Conservation (phyloP, 495 filamentous ascomycete species). For the Xylaria castorea region DNA sequence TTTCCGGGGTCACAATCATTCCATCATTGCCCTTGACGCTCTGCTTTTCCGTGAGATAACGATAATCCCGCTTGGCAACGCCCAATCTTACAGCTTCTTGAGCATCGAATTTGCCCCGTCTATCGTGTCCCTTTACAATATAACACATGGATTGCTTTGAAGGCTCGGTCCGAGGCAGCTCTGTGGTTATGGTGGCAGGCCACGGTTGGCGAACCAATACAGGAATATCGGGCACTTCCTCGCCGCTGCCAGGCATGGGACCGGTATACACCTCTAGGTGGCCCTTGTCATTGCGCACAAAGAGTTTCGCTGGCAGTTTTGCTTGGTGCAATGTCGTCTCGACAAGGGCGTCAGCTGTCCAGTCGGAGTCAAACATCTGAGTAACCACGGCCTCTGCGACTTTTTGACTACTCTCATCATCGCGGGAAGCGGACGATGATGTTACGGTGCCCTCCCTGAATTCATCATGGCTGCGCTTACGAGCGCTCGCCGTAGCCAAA, state of each 20-base stretch:
- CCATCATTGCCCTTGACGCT: slow-evolving; percentile 62
- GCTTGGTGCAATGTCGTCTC: slow-evolving; percentile 71
- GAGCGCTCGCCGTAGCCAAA: slow-evolving; percentile 39
- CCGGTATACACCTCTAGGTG: slow-evolving; percentile 72
- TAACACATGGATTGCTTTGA: slow-evolving; percentile 78
- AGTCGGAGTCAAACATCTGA: slow-evolving; percentile 83
- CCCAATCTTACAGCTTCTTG: slow-evolving; percentile 66
- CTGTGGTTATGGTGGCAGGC: slow-evolving; percentile 72
- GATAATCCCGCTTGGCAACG: slow-evolving; percentile 62
- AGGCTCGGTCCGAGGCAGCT: slow-evolving; percentile 69
- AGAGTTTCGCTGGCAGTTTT: slow-evolving; percentile 70
- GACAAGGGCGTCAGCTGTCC: slow-evolving; percentile 71
- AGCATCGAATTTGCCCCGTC: slow-evolving; percentile 80
- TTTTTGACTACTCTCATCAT: slow-evolving; percentile 54
- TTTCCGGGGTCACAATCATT: slow-evolving; percentile 59
- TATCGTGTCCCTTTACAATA: slow-evolving; percentile 74
- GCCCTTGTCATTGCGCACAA: slow-evolving; percentile 68
- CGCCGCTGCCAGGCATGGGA: slow-evolving; percentile 60
- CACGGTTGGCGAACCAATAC: slow-evolving; percentile 82
- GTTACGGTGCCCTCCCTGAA: slow-evolving; percentile 40
- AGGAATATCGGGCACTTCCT: slow-evolving; percentile 66
- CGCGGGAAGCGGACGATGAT: neutral
- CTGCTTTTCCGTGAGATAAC: slow-evolving; percentile 56
- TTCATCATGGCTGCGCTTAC: slow-evolving; percentile 70
- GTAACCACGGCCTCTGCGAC: slow-evolving; percentile 66